A percentile compares a stretch with the other conserved stretches of the same genome.
Evolutionary conservation across 148 eudicot species (phyloP).

Genomic region (Diospyros lotus): DNA sequence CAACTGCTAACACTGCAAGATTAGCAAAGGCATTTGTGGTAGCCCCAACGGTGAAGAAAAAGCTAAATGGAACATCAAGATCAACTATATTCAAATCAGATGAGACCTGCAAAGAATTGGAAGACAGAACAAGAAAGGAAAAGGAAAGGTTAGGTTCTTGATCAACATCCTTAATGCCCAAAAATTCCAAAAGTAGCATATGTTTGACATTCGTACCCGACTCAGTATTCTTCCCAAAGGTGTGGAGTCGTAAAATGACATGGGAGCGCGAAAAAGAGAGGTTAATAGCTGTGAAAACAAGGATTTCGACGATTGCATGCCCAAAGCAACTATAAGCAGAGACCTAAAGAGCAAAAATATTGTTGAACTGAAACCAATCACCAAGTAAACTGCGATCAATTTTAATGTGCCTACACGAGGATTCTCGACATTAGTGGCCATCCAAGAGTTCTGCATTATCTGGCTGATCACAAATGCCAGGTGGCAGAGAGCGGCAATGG

Average conservation of each 20-base stretch:
- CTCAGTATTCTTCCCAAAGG: slow-evolving; percentile 83
- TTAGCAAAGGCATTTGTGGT: slow-evolving; percentile 44
- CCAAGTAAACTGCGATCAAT: slow-evolving; percentile 57
- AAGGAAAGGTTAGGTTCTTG: slow-evolving; percentile 2
- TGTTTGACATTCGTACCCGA: slow-evolving; percentile 38
- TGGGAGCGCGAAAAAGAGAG: slow-evolving; percentile 78
- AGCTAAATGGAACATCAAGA: slow-evolving; percentile 63
- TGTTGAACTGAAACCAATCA: slow-evolving; percentile 44
- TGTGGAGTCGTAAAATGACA: slow-evolving; percentile 80
- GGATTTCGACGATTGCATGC: slow-evolving; percentile 61
- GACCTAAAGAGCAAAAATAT: slow-evolving; percentile 46
- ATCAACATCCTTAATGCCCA: neutral
- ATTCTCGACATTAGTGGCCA: slow-evolving; percentile 73
- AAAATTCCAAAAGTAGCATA: neutral
- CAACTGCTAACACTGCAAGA: slow-evolving; percentile 55
- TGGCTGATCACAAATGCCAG: slow-evolving; percentile 42
- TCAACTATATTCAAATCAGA: slow-evolving; percentile 75
- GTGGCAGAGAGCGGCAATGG: slow-evolving; percentile 38
- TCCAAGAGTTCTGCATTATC: slow-evolving; percentile 69
- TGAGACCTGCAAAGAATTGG: slow-evolving; percentile 42
- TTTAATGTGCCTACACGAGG: slow-evolving; percentile 42
- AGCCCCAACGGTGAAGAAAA: slow-evolving; percentile 48
- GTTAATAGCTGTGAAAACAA: slow-evolving; percentile 52
- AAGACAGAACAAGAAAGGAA: neutral
- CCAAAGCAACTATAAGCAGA: slow-evolving; percentile 41